Evolutionary conservation across 345 rosid species (phyloP).

Genomic region (Isatis tinctoria): DNA sequence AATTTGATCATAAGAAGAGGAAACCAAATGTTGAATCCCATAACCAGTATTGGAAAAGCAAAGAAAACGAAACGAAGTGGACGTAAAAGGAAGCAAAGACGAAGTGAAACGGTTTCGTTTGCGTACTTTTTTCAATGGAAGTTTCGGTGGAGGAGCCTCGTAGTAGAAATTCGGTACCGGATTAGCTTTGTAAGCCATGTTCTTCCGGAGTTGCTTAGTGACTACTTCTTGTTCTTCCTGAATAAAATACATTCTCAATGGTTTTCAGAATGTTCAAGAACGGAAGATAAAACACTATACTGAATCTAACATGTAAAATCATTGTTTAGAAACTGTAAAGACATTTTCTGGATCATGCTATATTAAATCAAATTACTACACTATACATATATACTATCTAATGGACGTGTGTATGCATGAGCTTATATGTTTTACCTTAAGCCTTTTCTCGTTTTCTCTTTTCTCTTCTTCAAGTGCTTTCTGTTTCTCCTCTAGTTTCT

Average conservation of each 20-base stretch:
- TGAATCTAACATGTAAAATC: background rate
- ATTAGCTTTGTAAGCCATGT: conserved; percentile 79
- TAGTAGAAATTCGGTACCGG: conserved; percentile 92
- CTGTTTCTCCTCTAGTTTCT: conserved; percentile 82
- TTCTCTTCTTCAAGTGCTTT: conserved; percentile 76
- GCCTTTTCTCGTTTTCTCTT: conserved; percentile 67
- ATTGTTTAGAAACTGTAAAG: background rate
- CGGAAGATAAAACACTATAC: background rate
- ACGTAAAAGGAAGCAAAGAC: background rate
- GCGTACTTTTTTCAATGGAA: conserved; percentile 73
- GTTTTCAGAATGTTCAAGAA: background rate
- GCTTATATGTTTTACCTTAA: conserved; percentile 47
- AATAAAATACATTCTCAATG: conserved; percentile 15
- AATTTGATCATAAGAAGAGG: background rate
- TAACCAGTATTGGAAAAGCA: background rate
- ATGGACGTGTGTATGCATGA: background rate
- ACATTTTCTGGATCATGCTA: background rate
- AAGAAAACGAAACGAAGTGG: background rate
- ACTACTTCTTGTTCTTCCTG: conserved; percentile 96
- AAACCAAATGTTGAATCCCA: background rate
- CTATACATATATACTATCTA: background rate
- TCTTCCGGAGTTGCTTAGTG: conserved; percentile 79
- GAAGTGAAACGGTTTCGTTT: background rate
- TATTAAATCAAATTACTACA: background rate
- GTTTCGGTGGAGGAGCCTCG: conserved; percentile 80